Conservation (phyloP, 2,329 filamentous ascomycete species). For the Alternaria tenuissima region DNA sequence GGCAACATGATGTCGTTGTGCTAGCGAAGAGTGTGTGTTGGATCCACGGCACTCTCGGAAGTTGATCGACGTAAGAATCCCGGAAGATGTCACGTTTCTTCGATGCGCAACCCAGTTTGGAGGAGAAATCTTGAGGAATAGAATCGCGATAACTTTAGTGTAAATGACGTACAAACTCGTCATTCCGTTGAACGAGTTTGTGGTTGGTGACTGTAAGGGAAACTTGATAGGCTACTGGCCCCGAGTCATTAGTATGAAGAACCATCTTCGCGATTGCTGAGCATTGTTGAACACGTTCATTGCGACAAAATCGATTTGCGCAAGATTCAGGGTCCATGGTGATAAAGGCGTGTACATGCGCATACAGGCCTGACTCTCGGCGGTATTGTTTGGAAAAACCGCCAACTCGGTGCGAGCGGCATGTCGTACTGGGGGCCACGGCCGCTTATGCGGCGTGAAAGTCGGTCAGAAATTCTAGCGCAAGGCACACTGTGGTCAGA, state of each 20-base stretch:
- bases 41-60: not conserved
- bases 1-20: not conserved
- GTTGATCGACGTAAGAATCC: not conserved
- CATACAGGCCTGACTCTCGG: slow-evolving; percentile 6
- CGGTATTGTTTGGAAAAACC: not conserved
- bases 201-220: not conserved
- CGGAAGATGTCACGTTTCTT: not conserved
- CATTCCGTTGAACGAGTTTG: not conserved
- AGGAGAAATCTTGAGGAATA: not conserved
- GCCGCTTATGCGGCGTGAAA: slow-evolving; percentile 6
- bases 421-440: slow-evolving; percentile 8
- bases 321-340: not conserved
- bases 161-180: not conserved
- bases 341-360: slow-evolving; percentile 2
- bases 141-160: not conserved
- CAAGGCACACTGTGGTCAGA: slow-evolving; percentile 5
- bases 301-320: not conserved
- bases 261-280: not conserved
- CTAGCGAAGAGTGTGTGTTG: not conserved
- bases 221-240: not conserved
- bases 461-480: slow-evolving; percentile 11
- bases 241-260: not conserved
- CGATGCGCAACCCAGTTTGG: not conserved
- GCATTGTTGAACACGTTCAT: not conserved
- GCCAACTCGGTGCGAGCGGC: slow-evolving; percentile 10